These are phyloP conservation scores for Yarrowia sp. DNA, from an alignment of 805 yeast genomes.

Conservation along the genomic window DNA sequence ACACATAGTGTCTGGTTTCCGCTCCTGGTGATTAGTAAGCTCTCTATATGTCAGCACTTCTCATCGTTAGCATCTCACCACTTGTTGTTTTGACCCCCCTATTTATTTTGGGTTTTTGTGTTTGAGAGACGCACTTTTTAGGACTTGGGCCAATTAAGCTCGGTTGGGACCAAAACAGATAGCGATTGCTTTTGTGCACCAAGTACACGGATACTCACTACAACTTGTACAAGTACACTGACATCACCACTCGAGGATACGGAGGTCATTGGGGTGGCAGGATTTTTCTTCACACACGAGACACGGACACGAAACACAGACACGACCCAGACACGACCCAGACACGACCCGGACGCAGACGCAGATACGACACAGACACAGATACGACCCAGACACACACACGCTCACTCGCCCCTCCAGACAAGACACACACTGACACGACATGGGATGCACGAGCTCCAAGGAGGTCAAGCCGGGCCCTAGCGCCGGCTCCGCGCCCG, in stretches of 20 bases:
- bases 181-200: constrained; percentile 22
- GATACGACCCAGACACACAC: no score
- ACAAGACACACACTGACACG: constrained; percentile 9
- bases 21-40: no score
- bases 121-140: constrained; percentile 11
- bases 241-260: constrained; percentile 25
- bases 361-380: not conserved
- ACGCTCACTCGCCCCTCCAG: no score
- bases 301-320: not conserved
- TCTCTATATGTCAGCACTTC: no score
- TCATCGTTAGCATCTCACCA: no score
- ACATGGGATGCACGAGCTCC: constrained; percentile 36
- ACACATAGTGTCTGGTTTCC: no score
- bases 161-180: constrained; percentile 34
- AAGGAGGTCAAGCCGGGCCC: constrained; percentile 26
- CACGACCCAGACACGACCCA: no score
- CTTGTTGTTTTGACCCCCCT: not conserved
- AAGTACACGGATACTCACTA: not conserved
- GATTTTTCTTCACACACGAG: constrained; percentile 18
- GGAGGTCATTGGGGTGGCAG: constrained; percentile 33
- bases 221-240: no score
- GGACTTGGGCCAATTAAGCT: constrained; percentile 20
- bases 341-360: no score
- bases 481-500: constrained; percentile 3
- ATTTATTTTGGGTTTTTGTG: constrained; percentile 2